Percentiles rank a stretch among this genome's conserved stretches.
Evolutionary conservation across 2,329 filamentous ascomycete species (phyloP).

Genomic region (Colletotrichum gloeosporioides): DNA sequence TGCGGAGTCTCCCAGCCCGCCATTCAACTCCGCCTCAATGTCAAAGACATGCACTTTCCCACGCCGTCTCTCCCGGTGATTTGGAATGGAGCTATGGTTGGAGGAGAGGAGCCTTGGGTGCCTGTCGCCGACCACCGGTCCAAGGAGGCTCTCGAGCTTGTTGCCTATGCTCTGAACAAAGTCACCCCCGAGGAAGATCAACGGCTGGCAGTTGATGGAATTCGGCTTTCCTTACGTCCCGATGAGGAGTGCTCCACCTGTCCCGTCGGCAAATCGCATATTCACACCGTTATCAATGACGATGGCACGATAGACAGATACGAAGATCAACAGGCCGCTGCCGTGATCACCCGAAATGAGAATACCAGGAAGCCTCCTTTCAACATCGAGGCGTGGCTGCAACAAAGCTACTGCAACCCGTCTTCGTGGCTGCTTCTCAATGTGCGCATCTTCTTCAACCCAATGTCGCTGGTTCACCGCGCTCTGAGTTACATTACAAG

Average conservation of each 20-base stretch:
- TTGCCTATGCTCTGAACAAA: conserved; percentile 12
- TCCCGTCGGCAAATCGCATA: neutral
- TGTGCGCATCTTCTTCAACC: conserved; percentile 21
- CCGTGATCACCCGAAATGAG: neutral
- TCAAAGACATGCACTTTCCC: neutral
- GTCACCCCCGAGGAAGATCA: neutral
- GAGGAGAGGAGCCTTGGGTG: neutral
- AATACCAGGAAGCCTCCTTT: neutral
- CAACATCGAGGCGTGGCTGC: neutral
- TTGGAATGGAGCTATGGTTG: neutral
- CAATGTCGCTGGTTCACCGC: conserved; percentile 21
- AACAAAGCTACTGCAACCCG: neutral
- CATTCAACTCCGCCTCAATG: neutral
- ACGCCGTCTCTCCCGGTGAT: neutral
- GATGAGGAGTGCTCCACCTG: neutral
- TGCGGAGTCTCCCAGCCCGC: neutral
- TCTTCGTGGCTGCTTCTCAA: neutral
- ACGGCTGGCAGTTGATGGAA: neutral
- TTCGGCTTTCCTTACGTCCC: neutral
- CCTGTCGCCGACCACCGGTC: neutral
- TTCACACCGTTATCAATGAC: neutral
- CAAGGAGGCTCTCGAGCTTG: conserved; percentile 4
- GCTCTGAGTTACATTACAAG: conserved; percentile 20
- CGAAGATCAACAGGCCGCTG: neutral
- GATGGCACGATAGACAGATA: neutral